Evolutionary conservation across 306 rosid species (phyloP).

Genomic region (Inga leiocalycina): DNA sequence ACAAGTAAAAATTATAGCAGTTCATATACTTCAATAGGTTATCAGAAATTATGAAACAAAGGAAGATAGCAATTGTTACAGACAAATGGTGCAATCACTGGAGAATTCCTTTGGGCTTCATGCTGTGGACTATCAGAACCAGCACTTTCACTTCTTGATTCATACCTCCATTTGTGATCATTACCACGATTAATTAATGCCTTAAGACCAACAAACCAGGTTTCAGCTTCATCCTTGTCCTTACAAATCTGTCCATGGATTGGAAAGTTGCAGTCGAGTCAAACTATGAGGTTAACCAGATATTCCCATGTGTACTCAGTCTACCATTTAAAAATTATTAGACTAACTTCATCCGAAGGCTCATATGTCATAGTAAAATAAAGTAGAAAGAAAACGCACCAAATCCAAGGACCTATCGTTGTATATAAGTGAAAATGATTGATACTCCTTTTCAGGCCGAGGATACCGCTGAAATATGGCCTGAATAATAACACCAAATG

Average conservation of each 20-base stretch:
- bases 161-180: constrained; percentile 55
- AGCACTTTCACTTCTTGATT: constrained; percentile 56
- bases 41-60: constrained; percentile 32
- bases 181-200: constrained; percentile 70
- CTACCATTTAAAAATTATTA: constrained; percentile 20
- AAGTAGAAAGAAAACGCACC: constrained; percentile 62
- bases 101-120: constrained; percentile 61
- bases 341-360: constrained; percentile 30
- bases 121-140: constrained; percentile 60
- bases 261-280: constrained; percentile 28
- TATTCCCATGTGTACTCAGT: constrained; percentile 17
- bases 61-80: constrained; percentile 43
- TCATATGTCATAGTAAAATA: constrained; percentile 13
- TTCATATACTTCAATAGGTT: constrained; percentile 27
- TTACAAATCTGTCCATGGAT: constrained; percentile 82
- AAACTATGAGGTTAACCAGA: constrained; percentile 28
- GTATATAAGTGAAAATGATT: constrained; percentile 89
- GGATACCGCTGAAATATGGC: constrained; percentile 96
- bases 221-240: constrained; percentile 98
- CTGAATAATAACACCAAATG: constrained; percentile 54
- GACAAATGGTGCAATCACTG: constrained; percentile 68
- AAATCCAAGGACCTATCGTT: constrained; percentile 88
- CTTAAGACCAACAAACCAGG: constrained; percentile 95
- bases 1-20: constrained; percentile 20
- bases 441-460: constrained; percentile 97